A percentile compares a stretch with the other conserved stretches of the same genome.
phyloP scores from a whole-genome alignment of 163 green algal genomes.

The Chlorella variabilis region DNA sequence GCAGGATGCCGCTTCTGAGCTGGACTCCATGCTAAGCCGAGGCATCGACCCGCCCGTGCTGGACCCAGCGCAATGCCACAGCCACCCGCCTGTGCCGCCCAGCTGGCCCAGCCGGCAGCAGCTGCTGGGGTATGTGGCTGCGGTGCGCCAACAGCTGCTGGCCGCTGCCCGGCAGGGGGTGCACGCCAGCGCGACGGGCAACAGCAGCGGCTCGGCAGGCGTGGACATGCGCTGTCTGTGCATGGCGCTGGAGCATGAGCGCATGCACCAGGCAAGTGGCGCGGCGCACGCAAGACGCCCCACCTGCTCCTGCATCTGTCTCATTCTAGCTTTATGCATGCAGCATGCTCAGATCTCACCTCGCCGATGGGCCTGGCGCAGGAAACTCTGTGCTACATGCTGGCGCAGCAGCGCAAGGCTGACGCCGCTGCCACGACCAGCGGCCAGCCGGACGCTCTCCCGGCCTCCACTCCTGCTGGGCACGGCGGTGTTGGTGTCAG shows the following conservation, averaged over 20 bases:
- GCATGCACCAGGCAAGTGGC: slow-evolving; percentile 59
- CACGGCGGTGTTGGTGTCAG: background rate
- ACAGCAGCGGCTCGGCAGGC: too few species aligned
- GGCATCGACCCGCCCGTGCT: slow-evolving; percentile 69
- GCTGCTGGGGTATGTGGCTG: slow-evolving; percentile 47
- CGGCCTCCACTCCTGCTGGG: background rate
- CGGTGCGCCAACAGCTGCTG: slow-evolving; percentile 19
- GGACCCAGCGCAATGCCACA: slow-evolving; percentile 65
- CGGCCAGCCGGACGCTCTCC: background rate
- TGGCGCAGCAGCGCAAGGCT: slow-evolving; percentile 54
- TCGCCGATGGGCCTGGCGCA: background rate
- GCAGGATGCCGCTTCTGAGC: background rate
- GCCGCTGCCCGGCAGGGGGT: background rate
- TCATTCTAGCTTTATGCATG: too few species aligned
- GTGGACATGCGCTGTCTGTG: slow-evolving; percentile 34
- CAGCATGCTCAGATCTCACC: too few species aligned
- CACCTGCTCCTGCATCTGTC: too few species aligned
- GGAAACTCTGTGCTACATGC: slow-evolving; percentile 77
- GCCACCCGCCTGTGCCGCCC: slow-evolving; percentile 53
- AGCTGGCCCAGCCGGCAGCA: slow-evolving; percentile 54
- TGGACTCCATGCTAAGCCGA: slow-evolving; percentile 63
- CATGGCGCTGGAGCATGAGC: slow-evolving; percentile 70
- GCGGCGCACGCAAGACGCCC: too few species aligned
- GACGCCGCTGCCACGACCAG: background rate
- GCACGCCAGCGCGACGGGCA: too few species aligned